phyloP scores from a whole-genome alignment of 495 filamentous ascomycete genomes.

The Penicillium diatomitis region DNA sequence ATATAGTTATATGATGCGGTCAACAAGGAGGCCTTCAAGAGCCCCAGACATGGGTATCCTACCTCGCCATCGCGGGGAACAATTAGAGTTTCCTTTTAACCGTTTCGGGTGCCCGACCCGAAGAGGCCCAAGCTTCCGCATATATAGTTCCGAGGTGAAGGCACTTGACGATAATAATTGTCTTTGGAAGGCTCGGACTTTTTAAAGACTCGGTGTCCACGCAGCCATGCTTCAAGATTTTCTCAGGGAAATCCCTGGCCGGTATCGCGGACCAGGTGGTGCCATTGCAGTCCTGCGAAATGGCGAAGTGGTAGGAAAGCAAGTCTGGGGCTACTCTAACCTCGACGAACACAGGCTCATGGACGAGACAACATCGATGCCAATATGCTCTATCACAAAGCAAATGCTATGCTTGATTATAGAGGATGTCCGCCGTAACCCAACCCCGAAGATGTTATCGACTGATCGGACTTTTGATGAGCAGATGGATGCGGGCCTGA shows the following conservation, averaged over 20 bases:
- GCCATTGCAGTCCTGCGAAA: slow-evolving; percentile 21
- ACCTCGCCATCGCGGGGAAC: too few relatives aligned
- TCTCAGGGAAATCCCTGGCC: neutral
- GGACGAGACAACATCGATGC: neutral
- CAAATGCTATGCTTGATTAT: neutral
- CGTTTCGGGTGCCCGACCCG: too few relatives aligned
- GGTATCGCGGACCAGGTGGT: slow-evolving; percentile 20
- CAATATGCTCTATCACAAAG: neutral
- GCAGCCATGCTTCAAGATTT: neutral
- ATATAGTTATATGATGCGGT: too few relatives aligned
- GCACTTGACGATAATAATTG: too few relatives aligned
- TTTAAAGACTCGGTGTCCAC: too few relatives aligned
- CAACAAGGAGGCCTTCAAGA: too few relatives aligned
- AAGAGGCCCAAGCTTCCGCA: too few relatives aligned
- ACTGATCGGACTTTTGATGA: neutral
- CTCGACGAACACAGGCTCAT: neutral
- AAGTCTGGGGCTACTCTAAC: neutral
- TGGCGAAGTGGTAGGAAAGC: slow-evolving; percentile 17
- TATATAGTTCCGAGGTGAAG: too few relatives aligned
- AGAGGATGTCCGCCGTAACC: neutral
- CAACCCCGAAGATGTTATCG: neutral
- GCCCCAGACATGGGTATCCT: too few relatives aligned
- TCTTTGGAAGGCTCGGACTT: too few relatives aligned
- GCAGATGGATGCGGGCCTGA: neutral
- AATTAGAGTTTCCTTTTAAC: too few relatives aligned